phyloP scores from a whole-genome alignment of 768 basidiomycete species.

The Terana coerulea region DNA sequence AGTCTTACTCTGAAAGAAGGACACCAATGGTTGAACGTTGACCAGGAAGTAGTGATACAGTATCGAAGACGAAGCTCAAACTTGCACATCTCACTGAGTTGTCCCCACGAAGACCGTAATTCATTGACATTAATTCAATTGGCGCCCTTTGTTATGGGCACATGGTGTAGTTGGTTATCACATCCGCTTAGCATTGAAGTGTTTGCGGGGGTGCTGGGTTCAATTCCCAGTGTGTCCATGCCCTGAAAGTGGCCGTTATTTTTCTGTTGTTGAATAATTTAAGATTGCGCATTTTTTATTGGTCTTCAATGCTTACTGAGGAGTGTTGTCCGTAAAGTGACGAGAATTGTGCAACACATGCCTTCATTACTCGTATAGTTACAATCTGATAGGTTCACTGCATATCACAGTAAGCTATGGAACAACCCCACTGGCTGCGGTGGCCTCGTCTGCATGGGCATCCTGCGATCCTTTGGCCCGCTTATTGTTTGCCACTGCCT shows the following conservation, averaged over 20 bases:
- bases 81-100: too few relatives aligned
- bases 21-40: neutral
- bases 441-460: neutral
- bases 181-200: conserved; percentile 26
- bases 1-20: neutral
- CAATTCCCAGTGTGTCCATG: conserved; percentile 9
- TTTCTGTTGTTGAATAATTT: neutral
- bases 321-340: too few relatives aligned
- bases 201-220: conserved; percentile 10
- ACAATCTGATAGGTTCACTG: neutral
- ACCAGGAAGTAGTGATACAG: neutral
- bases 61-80: too few relatives aligned
- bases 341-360: too few relatives aligned
- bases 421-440: neutral
- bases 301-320: neutral
- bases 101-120: too few relatives aligned
- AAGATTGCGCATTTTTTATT: neutral
- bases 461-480: neutral
- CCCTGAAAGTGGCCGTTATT: too few relatives aligned
- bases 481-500: conserved; percentile 1
- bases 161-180: conserved; percentile 33
- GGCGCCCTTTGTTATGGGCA: conserved; percentile 15
- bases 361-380: too few relatives aligned
- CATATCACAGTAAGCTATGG: neutral
- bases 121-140: neutral